Percentiles rank a stretch among this genome's conserved stretches.
Conservation (phyloP, 345 rosid genomes). For the Eucalyptus paniculata region DNA sequence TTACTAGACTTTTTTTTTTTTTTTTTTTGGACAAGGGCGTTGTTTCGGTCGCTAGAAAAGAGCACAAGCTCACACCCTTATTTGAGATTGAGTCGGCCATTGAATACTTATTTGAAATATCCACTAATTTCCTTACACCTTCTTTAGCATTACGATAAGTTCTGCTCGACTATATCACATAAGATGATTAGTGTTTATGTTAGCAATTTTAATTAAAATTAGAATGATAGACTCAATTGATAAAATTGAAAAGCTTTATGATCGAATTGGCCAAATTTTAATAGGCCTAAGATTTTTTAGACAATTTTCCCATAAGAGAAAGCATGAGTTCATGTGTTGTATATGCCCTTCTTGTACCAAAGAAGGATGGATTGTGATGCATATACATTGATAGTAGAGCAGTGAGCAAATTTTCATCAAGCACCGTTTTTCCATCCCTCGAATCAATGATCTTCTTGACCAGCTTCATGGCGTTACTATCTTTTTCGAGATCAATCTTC, state of each 20-base stretch:
- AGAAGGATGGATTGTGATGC: background rate
- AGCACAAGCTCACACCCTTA: accelerated
- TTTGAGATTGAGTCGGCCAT: background rate
- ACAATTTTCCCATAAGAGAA: too few species aligned
- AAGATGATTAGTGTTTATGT: accelerated
- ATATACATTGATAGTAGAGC: background rate
- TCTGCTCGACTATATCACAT: accelerated
- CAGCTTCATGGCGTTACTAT: background rate
- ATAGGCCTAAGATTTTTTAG: background rate
- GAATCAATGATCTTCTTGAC: background rate
- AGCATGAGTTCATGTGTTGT: background rate
- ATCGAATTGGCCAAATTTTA: too few species aligned
- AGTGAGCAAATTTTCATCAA: accelerated
- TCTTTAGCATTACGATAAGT: accelerated
- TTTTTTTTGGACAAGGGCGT: accelerated
- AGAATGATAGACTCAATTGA: background rate
- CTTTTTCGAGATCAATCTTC: too few species aligned
- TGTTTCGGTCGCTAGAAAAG: accelerated
- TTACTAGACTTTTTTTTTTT: accelerated
- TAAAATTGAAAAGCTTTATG: too few species aligned
- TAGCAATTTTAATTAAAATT: too few species aligned
- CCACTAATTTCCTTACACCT: background rate
- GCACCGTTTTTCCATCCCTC: accelerated
- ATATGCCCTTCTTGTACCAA: background rate
- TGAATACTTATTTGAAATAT: background rate